phyloP scores from a whole-genome alignment of 1,284 basidiomycete species.

The Apiotrichum gracile region DNA sequence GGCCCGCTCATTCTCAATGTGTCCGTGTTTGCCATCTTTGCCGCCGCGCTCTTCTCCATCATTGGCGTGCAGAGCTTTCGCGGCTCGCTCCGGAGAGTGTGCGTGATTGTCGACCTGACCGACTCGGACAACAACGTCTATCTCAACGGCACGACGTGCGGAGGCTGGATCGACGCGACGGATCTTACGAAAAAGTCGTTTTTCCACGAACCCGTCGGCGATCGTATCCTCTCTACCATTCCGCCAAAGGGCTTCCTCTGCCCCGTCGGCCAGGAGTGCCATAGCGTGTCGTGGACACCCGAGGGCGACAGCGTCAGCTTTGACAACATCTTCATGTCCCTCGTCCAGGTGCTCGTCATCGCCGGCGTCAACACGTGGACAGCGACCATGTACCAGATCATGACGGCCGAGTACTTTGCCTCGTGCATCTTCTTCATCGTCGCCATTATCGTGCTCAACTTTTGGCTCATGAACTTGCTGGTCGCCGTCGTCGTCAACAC shows the following conservation, averaged over 20 bases:
- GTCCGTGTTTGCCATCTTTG: conserved; percentile 84
- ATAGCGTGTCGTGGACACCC: conserved; percentile 56
- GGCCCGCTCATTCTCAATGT: conserved; percentile 82
- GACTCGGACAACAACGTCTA: conserved; percentile 28
- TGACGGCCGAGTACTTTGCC: conserved; percentile 84
- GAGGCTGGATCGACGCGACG: conserved; percentile 63
- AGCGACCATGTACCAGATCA: conserved; percentile 79
- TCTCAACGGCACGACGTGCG: conserved; percentile 53
- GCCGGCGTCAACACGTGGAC: conserved; percentile 57
- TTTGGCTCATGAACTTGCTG: conserved; percentile 91
- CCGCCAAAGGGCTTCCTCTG: conserved; percentile 71
- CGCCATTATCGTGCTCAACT: conserved; percentile 76
- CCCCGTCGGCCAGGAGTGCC: conserved; percentile 71
- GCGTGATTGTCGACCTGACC: conserved; percentile 48
- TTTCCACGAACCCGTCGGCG: conserved; percentile 19
- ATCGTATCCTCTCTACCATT: conserved; percentile 48
- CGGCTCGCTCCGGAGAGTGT: conserved; percentile 65
- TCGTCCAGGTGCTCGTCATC: conserved; percentile 79
- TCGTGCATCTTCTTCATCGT: conserved; percentile 85
- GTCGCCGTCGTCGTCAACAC: conserved; percentile 96
- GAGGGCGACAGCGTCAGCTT: conserved; percentile 68
- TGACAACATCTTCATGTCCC: conserved; percentile 79
- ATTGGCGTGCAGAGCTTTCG: conserved; percentile 87
- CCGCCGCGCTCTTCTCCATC: conserved; percentile 82
- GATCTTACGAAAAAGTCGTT: conserved; percentile 47